Evolutionary conservation across 441 rosid genomes (phyloP).

Genomic region (Erodium texanum): DNA sequence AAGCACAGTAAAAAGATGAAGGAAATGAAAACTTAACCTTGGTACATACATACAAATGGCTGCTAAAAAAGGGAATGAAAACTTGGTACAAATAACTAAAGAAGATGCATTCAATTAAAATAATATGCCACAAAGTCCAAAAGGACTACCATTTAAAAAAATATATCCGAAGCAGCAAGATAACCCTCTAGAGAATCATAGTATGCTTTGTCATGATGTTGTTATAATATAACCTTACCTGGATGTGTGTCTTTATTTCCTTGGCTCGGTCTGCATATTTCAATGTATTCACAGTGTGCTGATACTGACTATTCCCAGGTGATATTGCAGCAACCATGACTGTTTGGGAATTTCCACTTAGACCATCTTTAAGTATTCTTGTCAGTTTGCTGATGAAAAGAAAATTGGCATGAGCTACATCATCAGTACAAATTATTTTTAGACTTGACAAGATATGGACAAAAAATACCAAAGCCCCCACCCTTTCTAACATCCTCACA

Average conservation of each 20-base stretch:
- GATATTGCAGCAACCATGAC: constrained; percentile 90
- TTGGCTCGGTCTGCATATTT: constrained; percentile 97
- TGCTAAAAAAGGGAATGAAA: too few relatives aligned
- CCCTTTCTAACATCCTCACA: background rate
- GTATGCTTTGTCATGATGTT: background rate
- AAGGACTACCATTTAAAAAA: too few relatives aligned
- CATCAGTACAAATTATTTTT: background rate
- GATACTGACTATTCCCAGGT: constrained; percentile 72
- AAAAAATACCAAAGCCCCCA: too few relatives aligned
- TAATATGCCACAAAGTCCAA: background rate
- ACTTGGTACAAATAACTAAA: background rate
- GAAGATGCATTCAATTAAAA: background rate
- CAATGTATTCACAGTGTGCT: constrained; percentile 86
- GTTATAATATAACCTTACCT: constrained; percentile 34
- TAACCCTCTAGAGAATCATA: background rate
- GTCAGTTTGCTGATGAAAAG: constrained; percentile 68
- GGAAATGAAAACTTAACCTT: background rate
- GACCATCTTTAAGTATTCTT: constrained; percentile 91
- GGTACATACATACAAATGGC: too few relatives aligned
- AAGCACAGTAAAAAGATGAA: background rate
- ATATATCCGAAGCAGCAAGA: background rate
- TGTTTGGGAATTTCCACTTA: constrained; percentile 56
- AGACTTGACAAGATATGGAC: background rate
- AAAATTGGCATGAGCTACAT: constrained; percentile 16
- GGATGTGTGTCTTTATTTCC: constrained; percentile 87